phyloP scores from a whole-genome alignment of 345 rosid species.

The Gossypium bickii region DNA sequence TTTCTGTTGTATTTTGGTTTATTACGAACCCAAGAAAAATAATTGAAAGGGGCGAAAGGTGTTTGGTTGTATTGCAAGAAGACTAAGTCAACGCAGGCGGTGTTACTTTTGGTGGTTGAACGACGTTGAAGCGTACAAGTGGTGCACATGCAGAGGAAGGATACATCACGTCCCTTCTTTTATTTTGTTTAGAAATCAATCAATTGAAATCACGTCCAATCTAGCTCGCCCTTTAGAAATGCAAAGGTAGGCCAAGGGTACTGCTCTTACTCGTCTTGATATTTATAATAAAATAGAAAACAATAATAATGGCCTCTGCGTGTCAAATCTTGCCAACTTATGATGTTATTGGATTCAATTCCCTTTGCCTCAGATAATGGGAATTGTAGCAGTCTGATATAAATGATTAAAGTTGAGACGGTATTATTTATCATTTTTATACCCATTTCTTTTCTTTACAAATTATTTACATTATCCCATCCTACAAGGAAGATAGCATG shows the following conservation, averaged over 20 bases:
- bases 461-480: not conserved
- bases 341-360: not conserved
- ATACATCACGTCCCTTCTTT: not conserved
- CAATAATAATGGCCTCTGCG: too few relatives aligned
- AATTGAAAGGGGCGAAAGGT: not conserved
- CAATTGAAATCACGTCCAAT: not conserved
- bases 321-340: not conserved
- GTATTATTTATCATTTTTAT: not conserved
- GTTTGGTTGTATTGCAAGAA: not conserved
- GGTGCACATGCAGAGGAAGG: slow-evolving; percentile 25
- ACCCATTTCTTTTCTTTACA: not conserved
- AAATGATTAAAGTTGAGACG: not conserved
- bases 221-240: too few relatives aligned
- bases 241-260: not conserved
- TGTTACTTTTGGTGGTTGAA: not conserved
- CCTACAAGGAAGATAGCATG: not conserved
- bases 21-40: not conserved
- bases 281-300: not conserved
- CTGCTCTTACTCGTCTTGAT: not conserved
- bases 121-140: slow-evolving; percentile 21
- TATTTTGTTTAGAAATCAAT: not conserved
- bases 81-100: slow-evolving; percentile 35
- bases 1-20: slow-evolving; percentile 11
- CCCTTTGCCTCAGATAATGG: not conserved
- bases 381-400: not conserved